Percentiles rank a stretch among this genome's conserved stretches.
phyloP scores from a whole-genome alignment of 495 filamentous ascomycete species.

The Tirmania nivea region DNA sequence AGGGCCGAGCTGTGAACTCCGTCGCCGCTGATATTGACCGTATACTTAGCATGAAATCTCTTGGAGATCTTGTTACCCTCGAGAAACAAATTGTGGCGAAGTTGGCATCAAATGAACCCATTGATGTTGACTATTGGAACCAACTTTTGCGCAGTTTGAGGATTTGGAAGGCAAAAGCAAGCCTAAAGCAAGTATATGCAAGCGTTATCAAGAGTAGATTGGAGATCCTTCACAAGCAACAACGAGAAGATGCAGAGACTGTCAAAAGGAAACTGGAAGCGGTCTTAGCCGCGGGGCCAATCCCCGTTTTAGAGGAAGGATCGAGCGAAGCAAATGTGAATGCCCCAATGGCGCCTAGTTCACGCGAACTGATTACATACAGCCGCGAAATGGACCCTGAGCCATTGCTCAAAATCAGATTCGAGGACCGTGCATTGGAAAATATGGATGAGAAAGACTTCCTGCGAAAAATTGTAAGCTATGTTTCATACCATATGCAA shows the following conservation, averaged over 20 bases:
- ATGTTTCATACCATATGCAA: conserved; percentile 8
- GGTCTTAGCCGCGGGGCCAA: conserved; percentile 18
- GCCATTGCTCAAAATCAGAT: conserved; percentile 41
- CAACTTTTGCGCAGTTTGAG: conserved; percentile 64
- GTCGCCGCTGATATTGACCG: conserved; percentile 76
- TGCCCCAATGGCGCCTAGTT: conserved; percentile 2
- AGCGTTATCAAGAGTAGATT: conserved; percentile 55
- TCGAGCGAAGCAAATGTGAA: conserved; percentile 2
- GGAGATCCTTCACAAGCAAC: conserved; percentile 40
- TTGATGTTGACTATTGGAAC: conserved; percentile 97
- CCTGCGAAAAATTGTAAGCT: conserved; percentile 31
- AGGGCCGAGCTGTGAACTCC: conserved; percentile 54
- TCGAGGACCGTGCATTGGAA: conserved; percentile 45
- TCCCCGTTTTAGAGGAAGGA: conserved; percentile 15
- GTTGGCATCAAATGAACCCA: conserved; percentile 66
- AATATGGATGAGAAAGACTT: conserved; percentile 40
- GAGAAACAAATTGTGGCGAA: conserved; percentile 71
- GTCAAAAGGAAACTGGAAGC: conserved; percentile 34
- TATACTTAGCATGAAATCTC: conserved; percentile 65
- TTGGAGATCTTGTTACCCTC: conserved; percentile 60
- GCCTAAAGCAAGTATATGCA: conserved; percentile 58
- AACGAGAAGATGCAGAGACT: conserved; percentile 45
- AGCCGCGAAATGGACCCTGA: conserved; percentile 41
- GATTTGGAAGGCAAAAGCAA: conserved; percentile 80
- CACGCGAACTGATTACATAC: conserved; percentile 11